These are phyloP conservation scores for Colletotrichum tropicale DNA, from an alignment of 2,329 filamentous ascomycete species.

Conservation along the genomic window DNA sequence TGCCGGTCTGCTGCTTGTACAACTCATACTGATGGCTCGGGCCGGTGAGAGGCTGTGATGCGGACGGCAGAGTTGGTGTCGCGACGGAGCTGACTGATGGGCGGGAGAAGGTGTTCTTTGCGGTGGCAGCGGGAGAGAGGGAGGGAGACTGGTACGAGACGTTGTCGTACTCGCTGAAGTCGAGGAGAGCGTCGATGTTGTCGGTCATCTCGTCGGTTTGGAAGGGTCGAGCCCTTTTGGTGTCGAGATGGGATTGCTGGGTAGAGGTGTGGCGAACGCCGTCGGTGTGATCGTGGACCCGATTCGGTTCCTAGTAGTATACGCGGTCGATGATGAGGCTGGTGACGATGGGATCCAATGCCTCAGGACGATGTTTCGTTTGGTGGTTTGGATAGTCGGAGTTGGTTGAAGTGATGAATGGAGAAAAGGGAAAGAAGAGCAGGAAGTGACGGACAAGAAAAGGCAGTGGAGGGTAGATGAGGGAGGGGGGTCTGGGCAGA, in stretches of 20 bases:
- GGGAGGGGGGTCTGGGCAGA: conserved; percentile 6
- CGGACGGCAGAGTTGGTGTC: conserved; percentile 57
- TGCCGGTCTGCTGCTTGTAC: conserved; percentile 94
- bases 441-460: not conserved
- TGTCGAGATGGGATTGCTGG: not conserved
- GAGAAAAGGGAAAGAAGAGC: not conserved
- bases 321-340: not conserved
- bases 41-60: conserved; percentile 67
- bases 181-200: conserved; percentile 62
- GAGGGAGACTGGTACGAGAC: conserved; percentile 66
- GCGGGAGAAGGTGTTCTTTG: conserved; percentile 58
- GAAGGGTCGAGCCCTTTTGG: conserved; percentile 3
- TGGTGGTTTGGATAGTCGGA: conserved; percentile 17
- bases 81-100: conserved; percentile 57
- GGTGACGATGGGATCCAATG: not conserved
- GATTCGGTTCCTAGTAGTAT: not conserved
- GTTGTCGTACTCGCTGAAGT: conserved; percentile 68
- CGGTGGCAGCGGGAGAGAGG: conserved; percentile 57
- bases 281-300: not conserved
- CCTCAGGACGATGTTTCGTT: conserved; percentile 1
- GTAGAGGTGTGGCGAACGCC: not conserved
- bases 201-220: conserved; percentile 36
- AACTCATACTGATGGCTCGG: conserved; percentile 95
- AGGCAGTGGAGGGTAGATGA: not conserved
- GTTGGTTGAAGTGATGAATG: not conserved